Base-by-base conservation (phyloP, 345 rosid genomes). In the Physaria fendleri region DNA sequence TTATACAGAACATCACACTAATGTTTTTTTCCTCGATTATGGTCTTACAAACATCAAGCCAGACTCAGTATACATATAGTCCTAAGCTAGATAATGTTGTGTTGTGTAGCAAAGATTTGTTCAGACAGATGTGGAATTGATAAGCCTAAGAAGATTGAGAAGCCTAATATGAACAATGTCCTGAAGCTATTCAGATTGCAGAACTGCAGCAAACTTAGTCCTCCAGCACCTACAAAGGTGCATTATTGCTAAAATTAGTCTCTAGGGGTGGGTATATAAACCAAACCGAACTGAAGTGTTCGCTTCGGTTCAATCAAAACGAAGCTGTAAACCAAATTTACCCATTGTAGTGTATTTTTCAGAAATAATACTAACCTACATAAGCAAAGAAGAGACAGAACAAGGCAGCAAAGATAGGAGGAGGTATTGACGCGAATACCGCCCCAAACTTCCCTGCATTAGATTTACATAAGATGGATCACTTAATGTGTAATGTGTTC, bases 161-260 rank as follows among this genome's bases (percentile, higher is more conserved):
- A 93, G 25, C 95, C 99, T 60, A 93, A 58, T 57, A 89, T 75
- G 77, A 93, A 81, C 73, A 76, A 78, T 0, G 76, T 74, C 37
- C 99, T 82, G 79, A 89, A 93, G 80, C 84, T 89, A 79, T 83
- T 83, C 59, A 93, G 88, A 74, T 93, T 83, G 80, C 97, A 89
- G 72, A 74, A 89, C 64, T 93, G 99, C 37, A 93, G 95, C 18
- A 89, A 74, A 78, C 85, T 87, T 47, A 85, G 85, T 49, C 99
- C 99, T 66, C 77, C 99, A 61, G 87, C 79, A 52, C 99, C 95
- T 93, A 76, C n/a, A n/a, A n/a, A n/a, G n/a, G n/a, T n/a, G n/a
- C n/a, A n/a, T n/a, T n/a, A n/a, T n/a, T n/a, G n/a, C n/a, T n/a
- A n/a, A n/a, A n/a, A n/a, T n/a, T n/a, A n/a, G n/a, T n/a, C n/a